Evolutionary conservation across 78 protist genomes (phyloP).

Genomic region (Chrysochromulina tobinii): DNA sequence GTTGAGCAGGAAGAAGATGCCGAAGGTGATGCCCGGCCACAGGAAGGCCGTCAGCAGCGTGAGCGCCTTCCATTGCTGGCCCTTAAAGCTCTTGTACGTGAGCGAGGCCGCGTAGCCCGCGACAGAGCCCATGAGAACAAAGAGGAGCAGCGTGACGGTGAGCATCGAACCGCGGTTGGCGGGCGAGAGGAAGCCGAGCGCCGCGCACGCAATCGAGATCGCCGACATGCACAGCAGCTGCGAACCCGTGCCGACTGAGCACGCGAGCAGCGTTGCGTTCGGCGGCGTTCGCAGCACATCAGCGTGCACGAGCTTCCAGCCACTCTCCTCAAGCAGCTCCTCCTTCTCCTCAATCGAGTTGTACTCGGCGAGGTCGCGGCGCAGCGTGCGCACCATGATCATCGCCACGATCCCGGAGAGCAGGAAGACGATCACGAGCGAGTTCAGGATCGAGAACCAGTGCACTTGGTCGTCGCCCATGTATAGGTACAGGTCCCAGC

Average conservation of each 20-base stretch:
- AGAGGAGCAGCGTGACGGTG: conserved; percentile 81
- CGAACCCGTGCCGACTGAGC: conserved; percentile 19
- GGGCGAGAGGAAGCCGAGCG: conserved; percentile 96
- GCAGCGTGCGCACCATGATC: conserved; percentile 58
- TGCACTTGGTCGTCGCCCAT: conserved; percentile 66
- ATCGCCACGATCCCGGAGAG: conserved; percentile 86
- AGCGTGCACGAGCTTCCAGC: conserved; percentile 98
- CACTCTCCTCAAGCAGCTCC: conserved; percentile 80
- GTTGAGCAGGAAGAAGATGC: conserved; percentile 67
- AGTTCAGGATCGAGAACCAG: conserved; percentile 96
- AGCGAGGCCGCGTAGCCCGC: conserved; percentile 54
- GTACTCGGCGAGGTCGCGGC: conserved; percentile 9
- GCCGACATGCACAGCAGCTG: conserved; percentile 34
- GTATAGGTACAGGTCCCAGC: conserved; percentile 94
- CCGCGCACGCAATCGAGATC: conserved; percentile 68
- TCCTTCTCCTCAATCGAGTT: conserved; percentile 51
- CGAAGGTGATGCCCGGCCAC: conserved; percentile 74
- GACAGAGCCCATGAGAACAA: conserved; percentile 82
- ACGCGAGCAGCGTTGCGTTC: conserved; percentile 69
- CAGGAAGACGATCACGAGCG: conserved; percentile 89
- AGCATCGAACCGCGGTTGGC: conserved; percentile 90
- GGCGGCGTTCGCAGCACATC: conserved; percentile 97
- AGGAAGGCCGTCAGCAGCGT: conserved; percentile 67
- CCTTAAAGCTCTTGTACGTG: conserved; percentile 77
- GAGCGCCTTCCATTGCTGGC: conserved; percentile 81